phyloP scores from a whole-genome alignment of 805 yeast species.

The Pichia insulana region DNA sequence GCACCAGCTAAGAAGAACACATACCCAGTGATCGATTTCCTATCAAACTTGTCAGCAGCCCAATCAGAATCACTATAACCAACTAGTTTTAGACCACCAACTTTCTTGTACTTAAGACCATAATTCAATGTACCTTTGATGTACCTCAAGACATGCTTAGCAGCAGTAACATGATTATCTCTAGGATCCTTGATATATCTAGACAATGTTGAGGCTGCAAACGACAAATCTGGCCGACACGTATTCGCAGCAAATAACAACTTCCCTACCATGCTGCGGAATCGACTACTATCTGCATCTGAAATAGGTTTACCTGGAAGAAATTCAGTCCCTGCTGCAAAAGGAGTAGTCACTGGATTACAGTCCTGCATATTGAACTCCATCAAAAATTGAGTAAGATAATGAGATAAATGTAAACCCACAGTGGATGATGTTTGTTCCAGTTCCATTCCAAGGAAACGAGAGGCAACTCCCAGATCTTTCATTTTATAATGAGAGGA shows the following conservation, averaged over 20 bases:
- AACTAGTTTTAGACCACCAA: neutral
- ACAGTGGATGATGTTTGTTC: neutral
- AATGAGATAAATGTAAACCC: neutral
- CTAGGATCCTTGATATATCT: slow-evolving; percentile 1
- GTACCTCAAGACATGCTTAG: slow-evolving; percentile 2
- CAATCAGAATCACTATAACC: slow-evolving; percentile 13
- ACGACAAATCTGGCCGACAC: neutral
- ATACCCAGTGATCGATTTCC: slow-evolving; percentile 10
- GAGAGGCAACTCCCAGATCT: neutral
- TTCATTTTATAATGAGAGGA: neutral
- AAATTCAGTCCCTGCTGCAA: neutral
- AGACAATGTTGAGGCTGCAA: slow-evolving; percentile 1
- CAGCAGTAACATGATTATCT: slow-evolving; percentile 2
- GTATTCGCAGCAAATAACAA: slow-evolving; percentile 2
- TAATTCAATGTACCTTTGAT: slow-evolving; percentile 1
- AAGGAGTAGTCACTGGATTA: neutral
- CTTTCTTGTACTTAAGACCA: neutral
- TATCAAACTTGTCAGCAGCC: slow-evolving; percentile 8
- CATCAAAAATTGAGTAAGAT: neutral
- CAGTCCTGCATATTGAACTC: neutral
- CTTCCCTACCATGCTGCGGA: slow-evolving; percentile 3
- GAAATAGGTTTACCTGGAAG: neutral
- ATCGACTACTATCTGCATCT: neutral
- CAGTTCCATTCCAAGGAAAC: slow-evolving; percentile 4
- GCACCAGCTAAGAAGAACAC: slow-evolving; percentile 3